Percentiles rank a stretch among this genome's conserved stretches.
phyloP scores from a whole-genome alignment of 2,329 filamentous ascomycete species.

The Colletotrichum tropicale region DNA sequence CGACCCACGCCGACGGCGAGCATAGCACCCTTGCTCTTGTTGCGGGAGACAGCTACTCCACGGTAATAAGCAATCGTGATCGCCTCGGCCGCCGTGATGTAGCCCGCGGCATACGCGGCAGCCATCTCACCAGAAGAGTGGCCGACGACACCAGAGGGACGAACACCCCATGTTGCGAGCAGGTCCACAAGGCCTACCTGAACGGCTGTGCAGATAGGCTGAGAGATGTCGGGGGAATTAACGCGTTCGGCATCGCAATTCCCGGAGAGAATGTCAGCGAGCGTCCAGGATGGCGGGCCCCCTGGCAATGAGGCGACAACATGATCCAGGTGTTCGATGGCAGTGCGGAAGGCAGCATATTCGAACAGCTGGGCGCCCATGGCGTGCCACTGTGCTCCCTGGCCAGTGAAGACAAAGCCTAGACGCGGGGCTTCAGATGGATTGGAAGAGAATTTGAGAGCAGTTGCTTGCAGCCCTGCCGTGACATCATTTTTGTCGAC shows the following conservation, averaged over 20 bases:
- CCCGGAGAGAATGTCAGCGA: not conserved
- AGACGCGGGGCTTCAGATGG: not conserved
- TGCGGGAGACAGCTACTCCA: conserved; percentile 26
- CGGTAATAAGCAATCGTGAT: conserved; percentile 42
- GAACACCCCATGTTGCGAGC: conserved; percentile 32
- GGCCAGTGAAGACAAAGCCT: not conserved
- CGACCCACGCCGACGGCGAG: conserved; percentile 39
- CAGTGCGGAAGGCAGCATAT: not conserved
- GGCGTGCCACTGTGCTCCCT: not conserved
- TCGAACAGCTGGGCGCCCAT: not conserved
- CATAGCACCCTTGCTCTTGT: conserved; percentile 31
- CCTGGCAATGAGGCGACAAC: not conserved
- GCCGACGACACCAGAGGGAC: conserved; percentile 38
- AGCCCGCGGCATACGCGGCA: conserved; percentile 44
- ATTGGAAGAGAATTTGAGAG: not conserved
- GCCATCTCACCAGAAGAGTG: conserved; percentile 50
- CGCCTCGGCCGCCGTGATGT: conserved; percentile 36
- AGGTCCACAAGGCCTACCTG: conserved; percentile 46
- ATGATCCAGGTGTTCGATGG: fast-evolving
- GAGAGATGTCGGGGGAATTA: not conserved
- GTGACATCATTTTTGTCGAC: not conserved
- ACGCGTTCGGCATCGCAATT: fast-evolving
- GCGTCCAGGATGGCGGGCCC: fast-evolving
- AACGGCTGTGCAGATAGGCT: conserved; percentile 36
- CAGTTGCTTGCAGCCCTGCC: not conserved